Evolutionary conservation across 2,329 filamentous ascomycete genomes (phyloP), one percentile per base, ranked within the genome.

Genomic region (Piedraia hortae): DNA sequence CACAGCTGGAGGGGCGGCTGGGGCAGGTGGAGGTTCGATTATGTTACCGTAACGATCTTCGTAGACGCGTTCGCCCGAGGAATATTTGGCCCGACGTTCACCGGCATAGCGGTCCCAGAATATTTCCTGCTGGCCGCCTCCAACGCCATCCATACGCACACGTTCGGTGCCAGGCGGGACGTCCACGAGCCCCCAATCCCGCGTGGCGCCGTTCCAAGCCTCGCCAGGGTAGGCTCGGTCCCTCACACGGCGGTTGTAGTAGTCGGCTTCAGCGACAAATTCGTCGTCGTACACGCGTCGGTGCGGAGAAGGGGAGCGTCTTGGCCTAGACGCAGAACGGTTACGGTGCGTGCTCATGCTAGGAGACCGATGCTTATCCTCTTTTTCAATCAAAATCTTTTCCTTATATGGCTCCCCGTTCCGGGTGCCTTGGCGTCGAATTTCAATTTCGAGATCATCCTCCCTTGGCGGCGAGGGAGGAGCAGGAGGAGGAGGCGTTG

Each of bases 111-210:
- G 62, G 39, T 71, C 57, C 70, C 72, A 85, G 10, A 61, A 69
- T 20, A 78, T 63, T 34, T 85, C 74, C 30, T 75, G 68, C 16
- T 53, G 54, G n/a, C 56, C 70, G 21, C 71, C 72, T 10, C 73
- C 73, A 12, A 62, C 55, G 23, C 74, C 73, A 33, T 85, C 72
- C 68, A 85, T 70, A 24, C 61, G 59, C n/a, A 85, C 68, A 18
- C 69, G 62, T 47, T 74, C 69, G 0, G 74, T 82, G 26, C 75
- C 75, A 1, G 75, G 72, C 1, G 74, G 75, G 17, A 88, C 68
- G 44, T 88, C 75, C 16, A 89, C 59, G 29, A 88, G 71, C 24
- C 62, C 58, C 74, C 77, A 88, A 36, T 63, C 70, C 31, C 62
- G 65, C 16, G 70, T 77, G 10, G 62, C 65, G 23, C 73, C 72